phyloP scores from a whole-genome alignment of 2,329 filamentous ascomycete species.

The Helotiales sp. region DNA sequence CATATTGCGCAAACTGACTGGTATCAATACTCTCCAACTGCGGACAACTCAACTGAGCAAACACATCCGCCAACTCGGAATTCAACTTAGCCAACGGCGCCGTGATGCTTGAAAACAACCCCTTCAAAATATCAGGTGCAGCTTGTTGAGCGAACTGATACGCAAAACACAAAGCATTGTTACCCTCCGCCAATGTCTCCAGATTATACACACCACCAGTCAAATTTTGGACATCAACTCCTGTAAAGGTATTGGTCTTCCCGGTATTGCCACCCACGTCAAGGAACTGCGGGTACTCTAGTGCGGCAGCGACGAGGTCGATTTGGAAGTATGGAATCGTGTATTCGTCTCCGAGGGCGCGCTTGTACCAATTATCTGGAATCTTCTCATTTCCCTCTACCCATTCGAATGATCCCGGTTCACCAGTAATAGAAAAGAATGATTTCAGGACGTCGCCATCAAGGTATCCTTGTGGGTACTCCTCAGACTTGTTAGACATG shows the following conservation, averaged over 20 bases:
- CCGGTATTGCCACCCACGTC: conserved; percentile 54
- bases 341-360: conserved; percentile 38
- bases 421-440: conserved; percentile 30
- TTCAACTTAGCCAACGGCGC: conserved; percentile 35
- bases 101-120: conserved; percentile 37
- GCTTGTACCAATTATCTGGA: conserved; percentile 31
- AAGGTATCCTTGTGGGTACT: conserved; percentile 39
- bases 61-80: conserved; percentile 31
- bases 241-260: conserved; percentile 49
- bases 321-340: conserved; percentile 39
- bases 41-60: conserved; percentile 23
- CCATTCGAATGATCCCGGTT: conserved; percentile 23
- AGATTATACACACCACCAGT: conserved; percentile 47
- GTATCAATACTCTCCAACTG: conserved; percentile 22
- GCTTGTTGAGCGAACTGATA: conserved; percentile 42
- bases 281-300: conserved; percentile 44
- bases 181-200: conserved; percentile 43
- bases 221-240: conserved; percentile 43
- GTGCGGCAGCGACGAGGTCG: conserved; percentile 40
- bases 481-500: conserved; percentile 28
- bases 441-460: conserved; percentile 35
- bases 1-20: conserved; percentile 25
- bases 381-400: conserved; percentile 21
- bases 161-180: conserved; percentile 48
- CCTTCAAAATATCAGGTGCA: conserved; percentile 43